These are phyloP conservation scores for Backusella tuberculispora DNA, from an alignment of 192 early-diverging fungal genomes.

Conservation along the genomic window DNA sequence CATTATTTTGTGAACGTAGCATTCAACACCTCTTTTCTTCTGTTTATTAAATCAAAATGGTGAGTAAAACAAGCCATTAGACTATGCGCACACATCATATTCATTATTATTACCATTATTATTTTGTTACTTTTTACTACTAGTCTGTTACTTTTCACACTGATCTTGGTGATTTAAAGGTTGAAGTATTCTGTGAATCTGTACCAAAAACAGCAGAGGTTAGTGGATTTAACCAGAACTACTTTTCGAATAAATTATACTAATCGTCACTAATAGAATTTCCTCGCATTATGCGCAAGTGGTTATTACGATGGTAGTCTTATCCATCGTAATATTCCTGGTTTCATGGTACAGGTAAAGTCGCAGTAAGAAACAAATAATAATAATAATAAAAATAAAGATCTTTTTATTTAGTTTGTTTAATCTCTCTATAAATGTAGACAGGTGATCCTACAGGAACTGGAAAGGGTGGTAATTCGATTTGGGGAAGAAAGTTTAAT, in stretches of 20 bases:
- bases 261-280: conserved; percentile 71
- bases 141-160: conserved; percentile 91
- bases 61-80: background rate
- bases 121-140: background rate
- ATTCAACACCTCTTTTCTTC: background rate
- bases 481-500: conserved; percentile 82
- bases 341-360: conserved; percentile 81
- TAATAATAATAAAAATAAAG: background rate
- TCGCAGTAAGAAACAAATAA: too few species aligned
- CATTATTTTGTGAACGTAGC: background rate
- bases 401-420: background rate
- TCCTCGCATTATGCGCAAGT: conserved; percentile 92
- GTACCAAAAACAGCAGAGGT: conserved; percentile 81
- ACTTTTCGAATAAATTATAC: background rate
- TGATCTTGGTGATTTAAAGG: conserved; percentile 91
- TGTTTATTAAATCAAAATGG: background rate
- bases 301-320: conserved; percentile 90
- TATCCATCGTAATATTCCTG: conserved; percentile 85
- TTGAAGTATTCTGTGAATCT: conserved; percentile 92
- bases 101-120: background rate
- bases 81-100: background rate
- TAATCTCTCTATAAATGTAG: conserved; percentile 29
- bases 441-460: conserved; percentile 89
- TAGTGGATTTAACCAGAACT: conserved; percentile 1
- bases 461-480: conserved; percentile 86